Percentiles rank a stretch among this genome's conserved stretches.
Evolutionary conservation across 1,139 yeast species (phyloP).

Genomic region (Debaryomyces sp.): DNA sequence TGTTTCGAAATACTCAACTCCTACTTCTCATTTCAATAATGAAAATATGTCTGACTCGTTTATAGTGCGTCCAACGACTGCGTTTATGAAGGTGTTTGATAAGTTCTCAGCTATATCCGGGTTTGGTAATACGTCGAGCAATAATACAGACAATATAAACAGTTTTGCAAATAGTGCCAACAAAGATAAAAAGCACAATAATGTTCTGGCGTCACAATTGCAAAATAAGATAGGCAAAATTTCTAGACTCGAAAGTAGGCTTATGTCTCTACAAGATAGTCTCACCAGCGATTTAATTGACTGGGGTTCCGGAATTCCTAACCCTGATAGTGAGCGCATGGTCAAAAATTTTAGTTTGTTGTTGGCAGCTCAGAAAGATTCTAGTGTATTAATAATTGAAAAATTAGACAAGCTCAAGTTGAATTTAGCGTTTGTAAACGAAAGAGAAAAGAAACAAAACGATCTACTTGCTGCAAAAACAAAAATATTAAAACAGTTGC

Average conservation of each 20-base stretch:
- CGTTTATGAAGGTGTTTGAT: constrained; percentile 32
- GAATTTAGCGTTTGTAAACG: constrained; percentile 47
- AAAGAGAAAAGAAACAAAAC: constrained; percentile 52
- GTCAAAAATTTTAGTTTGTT: constrained; percentile 43
- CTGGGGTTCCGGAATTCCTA: constrained; percentile 49
- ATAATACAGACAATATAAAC: constrained; percentile 4
- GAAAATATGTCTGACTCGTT: constrained; percentile 13
- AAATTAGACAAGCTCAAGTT: constrained; percentile 43
- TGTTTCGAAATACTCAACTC: constrained; percentile 12
- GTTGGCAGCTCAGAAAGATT: constrained; percentile 35
- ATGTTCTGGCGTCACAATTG: constrained; percentile 19
- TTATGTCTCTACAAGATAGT: constrained; percentile 34
- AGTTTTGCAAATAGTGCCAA: constrained; percentile 4
- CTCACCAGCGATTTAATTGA: constrained; percentile 37
- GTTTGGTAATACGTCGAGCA: constrained; percentile 8
- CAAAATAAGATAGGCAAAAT: constrained; percentile 32
- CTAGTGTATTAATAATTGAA: constrained; percentile 35
- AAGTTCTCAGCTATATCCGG: constrained; percentile 26
- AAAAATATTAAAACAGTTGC: constrained; percentile 36
- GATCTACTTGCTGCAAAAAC: constrained; percentile 36
- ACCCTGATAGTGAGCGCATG: constrained; percentile 39
- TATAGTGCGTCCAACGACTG: constrained; percentile 32
- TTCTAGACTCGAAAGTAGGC: constrained; percentile 36
- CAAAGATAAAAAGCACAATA: constrained; percentile 10
- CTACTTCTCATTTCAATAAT: constrained; percentile 11